Base-by-base conservation (phyloP, 345 rosid genomes). In the Kandelia obovata region DNA sequence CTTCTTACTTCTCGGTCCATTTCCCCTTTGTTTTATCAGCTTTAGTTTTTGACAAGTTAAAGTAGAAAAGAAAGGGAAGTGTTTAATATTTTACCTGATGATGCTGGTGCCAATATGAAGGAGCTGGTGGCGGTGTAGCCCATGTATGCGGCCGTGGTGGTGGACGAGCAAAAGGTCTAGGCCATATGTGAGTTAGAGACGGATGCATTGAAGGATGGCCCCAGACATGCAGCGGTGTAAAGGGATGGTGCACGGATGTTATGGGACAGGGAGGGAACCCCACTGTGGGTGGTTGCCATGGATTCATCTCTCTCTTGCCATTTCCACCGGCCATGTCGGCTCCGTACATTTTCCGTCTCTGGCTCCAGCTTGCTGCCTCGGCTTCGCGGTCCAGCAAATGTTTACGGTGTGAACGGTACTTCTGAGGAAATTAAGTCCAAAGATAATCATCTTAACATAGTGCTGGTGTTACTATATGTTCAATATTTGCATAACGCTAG, bases 341-440 rank as follows among this genome's bases (percentile, higher is more conserved):
- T 0, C 91, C 83, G 58, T 86, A 83, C 49, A 88, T 83, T 74
- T 87, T 91, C 51, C 92, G 80, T 60, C 86, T 81, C 34, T 86
- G 90, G 66, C 76, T 86, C 97, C 97, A 87, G 78, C 80, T 84
- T 1, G 93, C 89, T 26, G 96, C 90, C 75, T 92, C 96, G 7
- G 89, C 96, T 65, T 95, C 96, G 25, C 97, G 86, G 4, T 94
- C 92, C 67, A 83, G 82, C 73, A 89, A 58, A 83, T 95, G 97
- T 67, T 87, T 95, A 78, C 87, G 76, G 71, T 95, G 96, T 16
- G 96, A 95, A 60, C 99, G 76, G 75, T 95, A 95, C 79, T 95
- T 95, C 99, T 94, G 83, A 64, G 61, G 5, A 59, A 1, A 34
- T 34, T 34, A 34, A 66, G 13, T 43, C 49, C 49, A 43, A 43